These are phyloP conservation scores for Globisporangium echinulatum DNA, from an alignment of 352 stramenopile genomes.

Conservation along the genomic window DNA sequence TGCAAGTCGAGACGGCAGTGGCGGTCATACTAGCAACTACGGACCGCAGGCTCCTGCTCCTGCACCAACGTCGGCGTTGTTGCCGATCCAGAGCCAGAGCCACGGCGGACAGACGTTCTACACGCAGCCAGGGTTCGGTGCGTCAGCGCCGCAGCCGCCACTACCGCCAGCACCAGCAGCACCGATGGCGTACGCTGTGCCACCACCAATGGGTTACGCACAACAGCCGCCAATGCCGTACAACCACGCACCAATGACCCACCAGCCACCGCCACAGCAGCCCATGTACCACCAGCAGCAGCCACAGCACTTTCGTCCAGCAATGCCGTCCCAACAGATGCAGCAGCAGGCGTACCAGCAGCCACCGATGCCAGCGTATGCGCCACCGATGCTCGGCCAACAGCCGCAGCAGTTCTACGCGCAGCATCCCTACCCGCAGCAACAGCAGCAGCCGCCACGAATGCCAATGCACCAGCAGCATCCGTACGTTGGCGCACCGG, in stretches of 20 bases:
- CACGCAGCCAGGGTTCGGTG: conserved; percentile 30
- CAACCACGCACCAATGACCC: conserved; percentile 15
- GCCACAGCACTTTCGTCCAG: conserved; percentile 11
- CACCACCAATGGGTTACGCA: conserved; percentile 28
- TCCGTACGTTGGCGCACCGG: conserved; percentile 19
- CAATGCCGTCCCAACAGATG: conserved; percentile 1
- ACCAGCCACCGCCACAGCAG: conserved; percentile 15
- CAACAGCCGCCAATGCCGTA: conserved; percentile 23
- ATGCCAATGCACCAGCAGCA: background rate
- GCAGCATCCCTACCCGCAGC: no score
- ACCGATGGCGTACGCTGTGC: conserved; percentile 20
- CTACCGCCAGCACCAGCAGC: no score
- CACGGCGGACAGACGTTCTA: conserved; percentile 44
- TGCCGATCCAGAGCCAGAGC: conserved; percentile 29
- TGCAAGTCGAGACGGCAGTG: conserved; percentile 15
- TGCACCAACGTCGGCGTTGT: background rate
- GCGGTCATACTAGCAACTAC: conserved; percentile 3
- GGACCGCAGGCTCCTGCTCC: background rate
- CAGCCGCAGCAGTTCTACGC: conserved; percentile 5
- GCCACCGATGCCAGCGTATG: background rate
- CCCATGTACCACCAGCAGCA: conserved; percentile 18
- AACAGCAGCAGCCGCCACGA: background rate
- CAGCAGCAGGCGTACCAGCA: conserved; percentile 14
- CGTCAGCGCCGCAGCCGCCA: conserved; percentile 7
- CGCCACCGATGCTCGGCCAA: background rate